Conservation (phyloP, 768 basidiomycete species). For the Clavulina sp. region DNA sequence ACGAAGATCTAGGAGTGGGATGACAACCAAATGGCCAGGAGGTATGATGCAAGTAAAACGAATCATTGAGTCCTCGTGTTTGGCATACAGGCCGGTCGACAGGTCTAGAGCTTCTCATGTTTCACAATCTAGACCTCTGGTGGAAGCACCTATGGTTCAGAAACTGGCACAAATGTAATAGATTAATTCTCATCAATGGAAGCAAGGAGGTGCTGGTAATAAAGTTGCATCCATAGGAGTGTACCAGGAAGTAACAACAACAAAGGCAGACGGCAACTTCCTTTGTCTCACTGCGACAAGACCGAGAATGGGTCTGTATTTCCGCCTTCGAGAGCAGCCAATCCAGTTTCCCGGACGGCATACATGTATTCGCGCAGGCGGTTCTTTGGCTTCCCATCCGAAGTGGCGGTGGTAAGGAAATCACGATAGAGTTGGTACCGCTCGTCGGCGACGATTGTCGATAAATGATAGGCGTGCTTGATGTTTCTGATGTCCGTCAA, state of each 20-base stretch:
- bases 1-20: too few species aligned
- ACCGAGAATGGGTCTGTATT: conserved; percentile 19
- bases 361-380: conserved; percentile 56
- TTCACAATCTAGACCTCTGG: too few species aligned
- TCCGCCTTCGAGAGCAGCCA: conserved; percentile 55
- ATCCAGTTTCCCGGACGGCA: conserved; percentile 49
- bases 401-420: conserved; percentile 47
- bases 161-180: too few species aligned
- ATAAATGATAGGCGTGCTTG: conserved; percentile 53
- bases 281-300: too few species aligned
- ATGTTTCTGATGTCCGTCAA: conserved; percentile 70
- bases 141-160: too few species aligned
- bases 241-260: not conserved
- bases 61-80: too few species aligned
- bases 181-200: too few species aligned
- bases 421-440: conserved; percentile 73
- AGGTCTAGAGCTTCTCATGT: too few species aligned
- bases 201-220: not conserved
- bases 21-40: too few species aligned
- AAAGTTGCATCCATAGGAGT: not conserved
- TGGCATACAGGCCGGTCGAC: too few species aligned
- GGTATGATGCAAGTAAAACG: too few species aligned
- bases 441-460: conserved; percentile 78
- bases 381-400: too few species aligned
- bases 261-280: not conserved